A percentile compares a stretch with the other conserved stretches of the same genome.
phyloP scores from a whole-genome alignment of 2,329 filamentous ascomycete species.

The Colletotrichum graminicola region DNA sequence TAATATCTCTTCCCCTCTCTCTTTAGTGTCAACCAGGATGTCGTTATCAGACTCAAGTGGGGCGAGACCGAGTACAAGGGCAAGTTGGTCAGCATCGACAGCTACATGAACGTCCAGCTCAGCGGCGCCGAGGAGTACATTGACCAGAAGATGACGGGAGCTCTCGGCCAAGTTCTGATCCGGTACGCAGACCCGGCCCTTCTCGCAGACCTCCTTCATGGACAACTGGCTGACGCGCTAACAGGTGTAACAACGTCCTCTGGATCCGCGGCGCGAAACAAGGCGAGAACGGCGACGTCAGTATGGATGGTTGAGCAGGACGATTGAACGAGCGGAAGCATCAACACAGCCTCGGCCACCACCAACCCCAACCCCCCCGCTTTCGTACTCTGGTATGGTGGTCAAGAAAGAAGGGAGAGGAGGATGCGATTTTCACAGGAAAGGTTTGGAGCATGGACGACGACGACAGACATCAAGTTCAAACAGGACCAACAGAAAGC shows the following conservation, averaged over 20 bases:
- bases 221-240: constrained; percentile 7
- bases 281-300: constrained; percentile 65
- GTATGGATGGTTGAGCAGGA: constrained; percentile 65
- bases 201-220: no score
- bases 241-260: constrained; percentile 94
- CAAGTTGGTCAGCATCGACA: constrained; percentile 90
- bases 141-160: constrained; percentile 85
- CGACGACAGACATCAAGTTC: constrained; percentile 20
- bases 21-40: constrained; percentile 84
- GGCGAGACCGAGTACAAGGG: constrained; percentile 98
- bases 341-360: constrained; percentile 14
- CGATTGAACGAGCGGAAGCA: constrained; percentile 23
- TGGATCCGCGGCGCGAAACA: constrained; percentile 79
- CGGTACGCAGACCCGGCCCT: constrained; percentile 64
- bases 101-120: constrained; percentile 99
- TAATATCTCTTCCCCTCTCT: constrained; percentile 3
- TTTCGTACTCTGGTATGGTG: constrained; percentile 10
- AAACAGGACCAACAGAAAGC: neutral
- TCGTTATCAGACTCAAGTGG: constrained; percentile 97
- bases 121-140: constrained; percentile 93
- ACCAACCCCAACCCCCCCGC: neutral
- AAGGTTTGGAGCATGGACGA: constrained; percentile 10
- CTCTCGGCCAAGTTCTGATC: constrained; percentile 91
- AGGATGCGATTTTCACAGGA: constrained; percentile 18
- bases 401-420: constrained; percentile 7